Conservation (phyloP, 805 yeast genomes). For the Candida jianshihensis region DNA sequence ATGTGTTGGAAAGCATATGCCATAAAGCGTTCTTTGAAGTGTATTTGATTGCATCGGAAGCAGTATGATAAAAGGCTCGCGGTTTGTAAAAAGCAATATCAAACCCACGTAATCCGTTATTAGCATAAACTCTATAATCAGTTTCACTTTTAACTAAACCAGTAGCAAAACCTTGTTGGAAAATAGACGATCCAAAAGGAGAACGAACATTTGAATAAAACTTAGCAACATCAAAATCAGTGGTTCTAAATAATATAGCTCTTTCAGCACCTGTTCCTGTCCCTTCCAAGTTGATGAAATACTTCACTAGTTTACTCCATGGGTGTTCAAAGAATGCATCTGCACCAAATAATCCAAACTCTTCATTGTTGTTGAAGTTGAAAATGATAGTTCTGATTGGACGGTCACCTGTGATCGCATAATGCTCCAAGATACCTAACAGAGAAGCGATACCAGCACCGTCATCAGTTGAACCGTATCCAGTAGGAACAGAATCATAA, state of each 20-base stretch:
- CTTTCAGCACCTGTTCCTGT: constrained; percentile 76
- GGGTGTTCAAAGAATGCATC: constrained; percentile 63
- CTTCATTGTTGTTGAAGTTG: constrained; percentile 88
- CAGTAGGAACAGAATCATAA: constrained; percentile 83
- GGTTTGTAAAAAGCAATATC: constrained; percentile 89
- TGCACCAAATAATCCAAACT: constrained; percentile 82
- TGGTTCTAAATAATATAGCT: constrained; percentile 76
- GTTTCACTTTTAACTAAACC: constrained; percentile 75
- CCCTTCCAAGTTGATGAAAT: constrained; percentile 81
- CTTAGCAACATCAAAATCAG: constrained; percentile 65
- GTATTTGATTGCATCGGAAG: constrained; percentile 58
- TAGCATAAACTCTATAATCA: constrained; percentile 68
- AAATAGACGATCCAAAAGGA: constrained; percentile 76
- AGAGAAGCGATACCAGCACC: constrained; percentile 84
- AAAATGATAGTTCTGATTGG: constrained; percentile 71
- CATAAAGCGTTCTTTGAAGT: constrained; percentile 65
- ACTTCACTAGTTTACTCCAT: constrained; percentile 55
- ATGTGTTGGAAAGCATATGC: constrained; percentile 74
- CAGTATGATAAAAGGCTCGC: constrained; percentile 77
- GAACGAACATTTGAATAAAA: constrained; percentile 45
- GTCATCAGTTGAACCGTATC: constrained; percentile 86
- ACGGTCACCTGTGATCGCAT: constrained; percentile 30
- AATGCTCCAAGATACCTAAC: constrained; percentile 58
- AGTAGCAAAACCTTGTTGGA: constrained; percentile 78
- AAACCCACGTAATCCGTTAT: constrained; percentile 70